Evolutionary conservation across 139 green algal species (phyloP).

Genomic region (Picochlorum sp.): DNA sequence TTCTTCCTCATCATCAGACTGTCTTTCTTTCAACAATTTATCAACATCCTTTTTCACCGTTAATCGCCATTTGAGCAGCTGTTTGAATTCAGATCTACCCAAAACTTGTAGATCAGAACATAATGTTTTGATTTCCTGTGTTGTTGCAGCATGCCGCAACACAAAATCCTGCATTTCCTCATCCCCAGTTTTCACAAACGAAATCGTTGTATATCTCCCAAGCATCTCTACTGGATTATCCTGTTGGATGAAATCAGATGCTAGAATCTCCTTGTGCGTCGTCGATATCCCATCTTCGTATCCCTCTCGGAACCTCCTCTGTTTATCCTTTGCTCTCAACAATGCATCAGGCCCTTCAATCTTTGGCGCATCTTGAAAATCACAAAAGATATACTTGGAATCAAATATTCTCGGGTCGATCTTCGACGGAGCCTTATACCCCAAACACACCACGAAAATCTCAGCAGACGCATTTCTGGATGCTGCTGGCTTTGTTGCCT

Average conservation of each 20-base stretch:
- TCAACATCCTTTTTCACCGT: slow-evolving; percentile 24
- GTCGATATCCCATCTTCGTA: slow-evolving; percentile 90
- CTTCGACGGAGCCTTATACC: slow-evolving; percentile 93
- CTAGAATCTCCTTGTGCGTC: slow-evolving; percentile 41
- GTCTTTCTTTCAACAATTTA: slow-evolving; percentile 11
- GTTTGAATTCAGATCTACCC: slow-evolving; percentile 90
- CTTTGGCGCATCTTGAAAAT: slow-evolving; percentile 40
- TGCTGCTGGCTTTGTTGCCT: slow-evolving; percentile 89
- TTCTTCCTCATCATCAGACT: not conserved
- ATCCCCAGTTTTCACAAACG: slow-evolving; percentile 10
- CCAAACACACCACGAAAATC: slow-evolving; percentile 94
- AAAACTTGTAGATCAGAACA: slow-evolving; percentile 81
- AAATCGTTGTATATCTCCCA: slow-evolving; percentile 51
- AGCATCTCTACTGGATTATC: slow-evolving; percentile 85
- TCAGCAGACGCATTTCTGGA: slow-evolving; percentile 86
- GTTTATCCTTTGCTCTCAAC: slow-evolving; percentile 66
- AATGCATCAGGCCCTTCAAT: slow-evolving; percentile 72
- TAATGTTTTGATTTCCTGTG: slow-evolving; percentile 64
- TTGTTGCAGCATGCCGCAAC: slow-evolving; percentile 57
- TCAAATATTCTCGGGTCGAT: slow-evolving; percentile 97
- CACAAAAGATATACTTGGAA: slow-evolving; percentile 70
- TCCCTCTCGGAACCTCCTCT: slow-evolving; percentile 63
- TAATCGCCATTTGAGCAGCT: slow-evolving; percentile 73
- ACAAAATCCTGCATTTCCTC: slow-evolving; percentile 20
- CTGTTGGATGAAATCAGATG: slow-evolving; percentile 65